A percentile compares a stretch with the other conserved stretches of the same genome.
Evolutionary conservation across 2,329 filamentous ascomycete genomes (phyloP).

Genomic region (Delphinella strobiligena): DNA sequence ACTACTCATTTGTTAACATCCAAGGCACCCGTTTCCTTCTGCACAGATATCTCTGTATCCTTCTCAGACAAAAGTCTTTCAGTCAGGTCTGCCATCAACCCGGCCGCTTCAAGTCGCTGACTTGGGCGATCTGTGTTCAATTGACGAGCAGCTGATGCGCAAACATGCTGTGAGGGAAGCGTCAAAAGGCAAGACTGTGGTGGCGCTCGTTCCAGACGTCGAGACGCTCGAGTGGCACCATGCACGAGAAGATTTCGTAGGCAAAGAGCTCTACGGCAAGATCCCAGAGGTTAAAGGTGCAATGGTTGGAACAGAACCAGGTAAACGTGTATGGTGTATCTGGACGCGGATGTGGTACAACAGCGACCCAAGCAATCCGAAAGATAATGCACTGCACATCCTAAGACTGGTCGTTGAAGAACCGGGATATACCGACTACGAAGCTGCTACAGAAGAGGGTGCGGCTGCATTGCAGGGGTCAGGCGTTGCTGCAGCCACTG

Average conservation of each 20-base stretch:
- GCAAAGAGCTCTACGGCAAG: conserved; percentile 47
- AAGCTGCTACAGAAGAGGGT: conserved; percentile 14
- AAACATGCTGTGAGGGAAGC: conserved; percentile 29
- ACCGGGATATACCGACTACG: conserved; percentile 12
- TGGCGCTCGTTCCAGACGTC: conserved; percentile 58
- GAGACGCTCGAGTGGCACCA: conserved; percentile 66
- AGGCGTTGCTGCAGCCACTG: conserved; percentile 39
- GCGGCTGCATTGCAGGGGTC: conserved; percentile 11
- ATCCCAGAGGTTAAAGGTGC: conserved; percentile 57
- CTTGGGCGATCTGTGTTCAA: conserved; percentile 47
- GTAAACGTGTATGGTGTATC: conserved; percentile 57
- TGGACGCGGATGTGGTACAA: conserved; percentile 58
- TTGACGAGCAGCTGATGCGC: conserved; percentile 53
- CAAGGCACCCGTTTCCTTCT: conserved; percentile 67
- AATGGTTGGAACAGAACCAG: conserved; percentile 40
- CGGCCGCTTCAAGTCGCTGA: conserved; percentile 44
- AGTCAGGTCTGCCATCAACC: conserved; percentile 9
- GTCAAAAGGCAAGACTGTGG: conserved; percentile 33
- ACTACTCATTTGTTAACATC: too few species aligned
- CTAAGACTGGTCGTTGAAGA: conserved; percentile 58
- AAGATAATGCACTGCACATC: conserved; percentile 57
- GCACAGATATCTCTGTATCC: conserved; percentile 56
- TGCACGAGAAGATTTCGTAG: conserved; percentile 69
- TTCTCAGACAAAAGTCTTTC: conserved; percentile 14
- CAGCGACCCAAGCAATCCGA: conserved; percentile 38